phyloP scores from a whole-genome alignment of 139 green algal species.

The Chlamydomonas sp. region DNA sequence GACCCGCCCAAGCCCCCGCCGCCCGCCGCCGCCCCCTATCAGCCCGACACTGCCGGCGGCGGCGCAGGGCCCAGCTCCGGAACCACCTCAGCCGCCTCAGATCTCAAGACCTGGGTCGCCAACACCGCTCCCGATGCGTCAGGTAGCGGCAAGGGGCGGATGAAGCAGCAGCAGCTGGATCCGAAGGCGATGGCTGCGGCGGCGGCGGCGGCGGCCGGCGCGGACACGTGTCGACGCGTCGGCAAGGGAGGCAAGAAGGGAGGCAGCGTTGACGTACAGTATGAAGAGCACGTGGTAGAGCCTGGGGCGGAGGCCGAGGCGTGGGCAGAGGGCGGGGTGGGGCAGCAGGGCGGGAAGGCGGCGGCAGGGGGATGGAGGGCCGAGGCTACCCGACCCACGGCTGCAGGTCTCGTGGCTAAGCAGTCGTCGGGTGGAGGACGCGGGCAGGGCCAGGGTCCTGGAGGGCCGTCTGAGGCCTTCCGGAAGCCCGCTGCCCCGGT shows the following conservation, averaged over 20 bases:
- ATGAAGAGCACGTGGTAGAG: constrained; percentile 21
- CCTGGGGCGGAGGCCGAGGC: not conserved
- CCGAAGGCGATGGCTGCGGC: not conserved
- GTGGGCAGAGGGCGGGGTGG: too few relatives aligned
- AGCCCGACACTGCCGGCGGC: not conserved
- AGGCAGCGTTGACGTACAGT: constrained; percentile 19
- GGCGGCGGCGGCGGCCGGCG: not conserved
- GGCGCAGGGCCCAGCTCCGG: not conserved
- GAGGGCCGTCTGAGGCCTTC: too few relatives aligned
- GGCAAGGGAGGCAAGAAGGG: constrained; percentile 15
- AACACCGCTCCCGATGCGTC: not conserved
- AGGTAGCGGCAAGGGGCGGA: not conserved
- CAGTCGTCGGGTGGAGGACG: too few relatives aligned
- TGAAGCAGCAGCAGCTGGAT: not conserved
- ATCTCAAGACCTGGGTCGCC: not conserved
- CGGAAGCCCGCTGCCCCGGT: too few relatives aligned
- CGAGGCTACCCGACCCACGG: too few relatives aligned
- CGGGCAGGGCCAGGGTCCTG: too few relatives aligned
- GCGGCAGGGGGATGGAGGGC: too few relatives aligned
- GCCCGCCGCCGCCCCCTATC: not conserved
- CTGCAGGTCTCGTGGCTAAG: too few relatives aligned
- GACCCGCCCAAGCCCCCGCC: constrained; percentile 53
- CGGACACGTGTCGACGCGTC: not conserved
- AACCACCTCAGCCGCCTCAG: not conserved
- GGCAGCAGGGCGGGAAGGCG: too few relatives aligned